Evolutionary conservation across 306 rosid genomes (phyloP).

Genomic region (Glycine latifolia): DNA sequence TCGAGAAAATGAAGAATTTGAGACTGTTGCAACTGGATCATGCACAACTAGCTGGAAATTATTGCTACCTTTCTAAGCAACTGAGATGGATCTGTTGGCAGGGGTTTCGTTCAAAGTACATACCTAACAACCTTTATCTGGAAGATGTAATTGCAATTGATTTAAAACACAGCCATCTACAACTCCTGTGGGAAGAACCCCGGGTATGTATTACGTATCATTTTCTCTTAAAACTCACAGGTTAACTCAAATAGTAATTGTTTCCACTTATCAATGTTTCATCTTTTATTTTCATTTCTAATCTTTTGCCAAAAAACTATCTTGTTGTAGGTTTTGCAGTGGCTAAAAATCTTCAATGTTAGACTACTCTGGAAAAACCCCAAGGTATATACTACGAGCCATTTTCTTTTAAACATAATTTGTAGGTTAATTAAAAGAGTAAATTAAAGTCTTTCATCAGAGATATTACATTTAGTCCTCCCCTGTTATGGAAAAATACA

Average conservation of each 20-base stretch:
- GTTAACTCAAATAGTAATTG: not conserved
- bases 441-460: too few species aligned
- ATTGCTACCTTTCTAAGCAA: not conserved
- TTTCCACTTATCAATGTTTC: not conserved
- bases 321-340: not conserved
- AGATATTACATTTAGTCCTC: too few species aligned
- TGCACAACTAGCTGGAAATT: not conserved
- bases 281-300: not conserved
- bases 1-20: not conserved
- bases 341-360: slow-evolving; percentile 12
- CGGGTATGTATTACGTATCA: not conserved
- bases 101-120: not conserved
- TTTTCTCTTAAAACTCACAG: not conserved
- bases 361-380: not conserved
- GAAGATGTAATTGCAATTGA: not conserved
- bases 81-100: not conserved
- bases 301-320: slow-evolving; percentile 29
- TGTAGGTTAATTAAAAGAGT: too few species aligned
- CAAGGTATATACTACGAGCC: too few species aligned
- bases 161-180: not conserved
- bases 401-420: too few species aligned
- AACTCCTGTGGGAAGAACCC: not conserved
- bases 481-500: too few species aligned
- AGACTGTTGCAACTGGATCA: not conserved
- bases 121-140: not conserved